A percentile compares a stretch with the other conserved stretches of the same genome.
Conservation (phyloP, 1,284 basidiomycete genomes). For the Ganoderma multipileum region DNA sequence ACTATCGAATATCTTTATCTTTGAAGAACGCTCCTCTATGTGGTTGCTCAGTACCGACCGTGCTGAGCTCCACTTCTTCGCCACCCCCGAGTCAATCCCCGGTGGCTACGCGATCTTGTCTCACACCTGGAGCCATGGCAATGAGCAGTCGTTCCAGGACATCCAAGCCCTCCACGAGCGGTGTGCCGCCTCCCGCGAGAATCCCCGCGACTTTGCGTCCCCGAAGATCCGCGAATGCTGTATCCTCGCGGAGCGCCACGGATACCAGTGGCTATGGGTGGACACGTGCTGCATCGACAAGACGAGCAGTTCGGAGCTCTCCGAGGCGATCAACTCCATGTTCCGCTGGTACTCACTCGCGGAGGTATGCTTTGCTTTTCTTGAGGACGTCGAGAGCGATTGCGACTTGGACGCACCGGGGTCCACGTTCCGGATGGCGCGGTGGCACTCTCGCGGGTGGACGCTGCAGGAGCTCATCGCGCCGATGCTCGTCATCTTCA, state of each 20-base stretch:
- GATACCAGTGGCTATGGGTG: constrained; percentile 4
- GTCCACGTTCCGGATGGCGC: neutral
- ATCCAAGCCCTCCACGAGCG: neutral
- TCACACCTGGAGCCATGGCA: neutral
- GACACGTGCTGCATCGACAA: constrained; percentile 10
- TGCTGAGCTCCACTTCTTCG: constrained; percentile 11
- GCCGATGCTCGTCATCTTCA: neutral
- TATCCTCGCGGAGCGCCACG: constrained; percentile 1
- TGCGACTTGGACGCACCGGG: neutral
- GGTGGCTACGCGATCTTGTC: constrained; percentile 9
- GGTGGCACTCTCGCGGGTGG: neutral
- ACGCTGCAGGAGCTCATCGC: neutral
- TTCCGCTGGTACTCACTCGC: neutral
- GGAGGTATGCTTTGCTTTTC: constrained; percentile 3
- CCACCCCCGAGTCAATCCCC: neutral
- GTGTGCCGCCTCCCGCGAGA: neutral
- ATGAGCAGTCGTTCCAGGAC: constrained; percentile 4
- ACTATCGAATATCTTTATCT: neutral
- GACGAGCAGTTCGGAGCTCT: constrained; percentile 1
- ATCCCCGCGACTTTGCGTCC: neutral
- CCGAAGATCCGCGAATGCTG: constrained; percentile 7
- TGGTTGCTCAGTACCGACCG: constrained; percentile 12
- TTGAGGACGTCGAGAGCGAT: neutral
- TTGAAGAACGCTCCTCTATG: neutral
- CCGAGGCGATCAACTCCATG: constrained; percentile 3